Evolutionary conservation across 2,329 filamentous ascomycete species (phyloP), one percentile per base, ranked within the genome.

Genomic region (Colletotrichum eleusines): DNA sequence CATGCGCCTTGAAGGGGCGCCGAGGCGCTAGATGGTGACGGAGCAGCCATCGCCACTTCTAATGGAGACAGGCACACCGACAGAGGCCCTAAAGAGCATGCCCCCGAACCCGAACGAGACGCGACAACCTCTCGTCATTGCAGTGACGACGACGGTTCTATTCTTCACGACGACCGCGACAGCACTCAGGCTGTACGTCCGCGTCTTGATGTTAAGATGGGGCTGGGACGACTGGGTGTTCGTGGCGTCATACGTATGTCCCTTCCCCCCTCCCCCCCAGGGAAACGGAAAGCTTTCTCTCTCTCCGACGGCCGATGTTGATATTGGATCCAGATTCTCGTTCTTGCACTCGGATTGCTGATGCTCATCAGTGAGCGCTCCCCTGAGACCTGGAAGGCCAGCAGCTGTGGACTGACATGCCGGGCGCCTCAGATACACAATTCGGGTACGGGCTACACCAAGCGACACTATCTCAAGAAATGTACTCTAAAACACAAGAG

Each of bases 391-490:
- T n/a, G n/a, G n/a, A n/a, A n/a, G n/a, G n/a, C n/a, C n/a, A n/a
- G n/a, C n/a, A n/a, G n/a, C n/a, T n/a, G n/a, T 50, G 1, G 16
- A 38, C 40, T 44, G 26, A 65, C 44, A 6, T 18, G 35, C 12
- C 20, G 7, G 31, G 9, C 11, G 33, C 38, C 8, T 20, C 38
- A 65, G 66, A 69, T 51, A 65, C 60, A 1, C 46, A 64, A 7
- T 72, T 60, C 18, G 69, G 69, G n/a, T 60, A 63, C 18, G 69
- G 66, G 4, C 31, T 46, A 9, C 69, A 72, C 14, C 18, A 38
- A 7, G 46, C 12, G 9, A 65, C 33, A 5, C 46, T 72, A 1
- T 28, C 65, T 6, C 59, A 48, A 11, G 58, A 54, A 6, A 50
- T 60, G 2, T 72, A 48, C n/a, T 20, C 65, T 14, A 72, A 38